These are phyloP conservation scores for Annulohypoxylon maeteangense DNA, from an alignment of 495 filamentous ascomycete genomes.

Conservation along the genomic window DNA sequence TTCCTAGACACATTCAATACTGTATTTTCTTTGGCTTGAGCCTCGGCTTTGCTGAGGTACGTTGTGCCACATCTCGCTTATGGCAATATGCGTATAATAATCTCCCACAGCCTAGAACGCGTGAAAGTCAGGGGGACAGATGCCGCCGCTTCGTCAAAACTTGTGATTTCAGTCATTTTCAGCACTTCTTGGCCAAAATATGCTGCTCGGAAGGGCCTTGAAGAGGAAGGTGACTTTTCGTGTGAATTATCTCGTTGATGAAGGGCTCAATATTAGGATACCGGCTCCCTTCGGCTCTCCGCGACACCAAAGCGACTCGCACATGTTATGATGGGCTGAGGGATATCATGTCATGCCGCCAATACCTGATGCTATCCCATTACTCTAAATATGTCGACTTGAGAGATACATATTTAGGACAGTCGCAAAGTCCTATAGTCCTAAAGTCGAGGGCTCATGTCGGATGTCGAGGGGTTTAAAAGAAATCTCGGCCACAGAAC, in stretches of 20 bases:
- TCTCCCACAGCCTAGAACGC: slow-evolving; percentile 37
- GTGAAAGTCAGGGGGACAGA: slow-evolving; percentile 8
- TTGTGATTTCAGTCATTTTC: slow-evolving; percentile 24
- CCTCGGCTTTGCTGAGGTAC: slow-evolving; percentile 8
- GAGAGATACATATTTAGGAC: neutral
- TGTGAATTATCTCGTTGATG: slow-evolving; percentile 8
- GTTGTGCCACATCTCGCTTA: slow-evolving; percentile 15
- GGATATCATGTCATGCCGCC: neutral
- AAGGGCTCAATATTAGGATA: slow-evolving; percentile 21
- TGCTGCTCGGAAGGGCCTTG: slow-evolving; percentile 35
- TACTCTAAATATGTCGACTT: neutral
- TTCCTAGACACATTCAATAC: slow-evolving; percentile 25
- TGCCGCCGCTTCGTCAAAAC: slow-evolving; percentile 27
- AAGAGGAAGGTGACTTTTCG: slow-evolving; percentile 44
- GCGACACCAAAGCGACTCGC: neutral
- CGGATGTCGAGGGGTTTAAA: neutral
- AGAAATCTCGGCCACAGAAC: neutral
- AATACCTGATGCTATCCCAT: neutral
- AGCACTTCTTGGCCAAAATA: slow-evolving; percentile 15
- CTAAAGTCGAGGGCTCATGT: neutral
- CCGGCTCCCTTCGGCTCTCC: slow-evolving; percentile 18
- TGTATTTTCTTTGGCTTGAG: neutral
- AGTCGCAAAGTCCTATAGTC: too few relatives aligned
- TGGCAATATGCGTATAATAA: slow-evolving; percentile 31
- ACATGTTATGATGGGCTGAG: neutral